A percentile compares a stretch with the other conserved stretches of the same genome.
These are phyloP conservation scores for Penicillium sp. DNA, from an alignment of 2,329 filamentous ascomycete species.

Conservation along the genomic window DNA sequence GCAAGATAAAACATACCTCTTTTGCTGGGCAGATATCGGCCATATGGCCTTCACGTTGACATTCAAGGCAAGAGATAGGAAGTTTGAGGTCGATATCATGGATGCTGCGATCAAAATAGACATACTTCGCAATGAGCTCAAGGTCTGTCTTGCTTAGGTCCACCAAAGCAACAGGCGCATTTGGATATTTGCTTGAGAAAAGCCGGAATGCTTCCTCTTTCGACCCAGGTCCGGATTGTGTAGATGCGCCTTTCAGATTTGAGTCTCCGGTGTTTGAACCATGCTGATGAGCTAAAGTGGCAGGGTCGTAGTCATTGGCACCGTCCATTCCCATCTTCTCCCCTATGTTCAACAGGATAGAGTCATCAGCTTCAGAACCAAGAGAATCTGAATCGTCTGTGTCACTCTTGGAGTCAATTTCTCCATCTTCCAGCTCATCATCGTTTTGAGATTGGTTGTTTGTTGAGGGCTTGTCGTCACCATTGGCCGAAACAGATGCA, in stretches of 20 bases:
- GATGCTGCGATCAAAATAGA: constrained; percentile 38
- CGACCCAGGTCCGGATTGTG: constrained; percentile 11
- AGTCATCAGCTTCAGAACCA: constrained; percentile 39
- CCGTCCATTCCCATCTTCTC: constrained; percentile 11
- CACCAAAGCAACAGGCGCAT: constrained; percentile 31
- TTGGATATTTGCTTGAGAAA: constrained; percentile 34
- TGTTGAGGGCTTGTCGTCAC: not conserved
- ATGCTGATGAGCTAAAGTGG: constrained; percentile 11
- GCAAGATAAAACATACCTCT: constrained; percentile 29
- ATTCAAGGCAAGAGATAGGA: constrained; percentile 43
- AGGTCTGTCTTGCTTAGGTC: constrained; percentile 40
- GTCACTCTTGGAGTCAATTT: constrained; percentile 28
- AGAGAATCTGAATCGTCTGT: constrained; percentile 31
- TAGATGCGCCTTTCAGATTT: constrained; percentile 3
- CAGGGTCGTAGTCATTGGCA: constrained; percentile 24
- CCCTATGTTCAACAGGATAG: constrained; percentile 43
- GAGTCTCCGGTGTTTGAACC: constrained; percentile 6
- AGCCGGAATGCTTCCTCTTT: constrained; percentile 35
- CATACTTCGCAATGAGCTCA: constrained; percentile 37
- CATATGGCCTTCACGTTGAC: constrained; percentile 43
- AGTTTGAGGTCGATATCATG: constrained; percentile 40
- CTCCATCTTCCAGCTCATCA: constrained; percentile 26
- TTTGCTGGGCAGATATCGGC: constrained; percentile 42
- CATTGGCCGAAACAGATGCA: constrained; percentile 23
- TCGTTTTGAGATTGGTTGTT: not conserved